Conservation (phyloP, 176 grass and related monocot genomes). For the Cymbopogon citratus region DNA sequence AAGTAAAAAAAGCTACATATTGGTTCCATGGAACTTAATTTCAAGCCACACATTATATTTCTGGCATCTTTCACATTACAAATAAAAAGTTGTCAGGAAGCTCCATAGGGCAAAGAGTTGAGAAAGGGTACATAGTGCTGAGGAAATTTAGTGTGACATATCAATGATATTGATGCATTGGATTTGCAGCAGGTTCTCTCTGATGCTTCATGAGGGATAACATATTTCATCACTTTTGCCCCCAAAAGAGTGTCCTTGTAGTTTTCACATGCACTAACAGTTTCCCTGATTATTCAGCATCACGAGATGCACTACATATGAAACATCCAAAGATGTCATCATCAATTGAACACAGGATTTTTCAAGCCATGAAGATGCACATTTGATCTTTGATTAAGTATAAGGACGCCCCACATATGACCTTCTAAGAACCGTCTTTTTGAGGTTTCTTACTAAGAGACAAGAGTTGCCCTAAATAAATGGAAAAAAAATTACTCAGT, state of each 20-base stretch:
- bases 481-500: neutral
- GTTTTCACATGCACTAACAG: neutral
- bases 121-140: neutral
- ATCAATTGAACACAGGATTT: neutral
- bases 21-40: conserved; percentile 6
- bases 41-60: neutral
- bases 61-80: neutral
- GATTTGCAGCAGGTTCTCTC: conserved; percentile 2
- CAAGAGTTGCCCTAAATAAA: neutral
- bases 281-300: conserved; percentile 8
- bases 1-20: neutral
- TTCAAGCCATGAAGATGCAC: neutral
- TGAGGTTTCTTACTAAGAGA: neutral
- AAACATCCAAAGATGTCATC: neutral
- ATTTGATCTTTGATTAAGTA: conserved; percentile 3
- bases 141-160: neutral
- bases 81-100: conserved; percentile 1
- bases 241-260: neutral
- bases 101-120: neutral
- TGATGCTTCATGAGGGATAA: conserved; percentile 11
- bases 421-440: neutral
- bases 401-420: neutral
- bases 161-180: conserved; percentile 15
- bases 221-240: neutral
- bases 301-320: conserved; percentile 3